Base-by-base conservation (phyloP, 78 protist genomes). In the Dictyostelium intermedium region DNA sequence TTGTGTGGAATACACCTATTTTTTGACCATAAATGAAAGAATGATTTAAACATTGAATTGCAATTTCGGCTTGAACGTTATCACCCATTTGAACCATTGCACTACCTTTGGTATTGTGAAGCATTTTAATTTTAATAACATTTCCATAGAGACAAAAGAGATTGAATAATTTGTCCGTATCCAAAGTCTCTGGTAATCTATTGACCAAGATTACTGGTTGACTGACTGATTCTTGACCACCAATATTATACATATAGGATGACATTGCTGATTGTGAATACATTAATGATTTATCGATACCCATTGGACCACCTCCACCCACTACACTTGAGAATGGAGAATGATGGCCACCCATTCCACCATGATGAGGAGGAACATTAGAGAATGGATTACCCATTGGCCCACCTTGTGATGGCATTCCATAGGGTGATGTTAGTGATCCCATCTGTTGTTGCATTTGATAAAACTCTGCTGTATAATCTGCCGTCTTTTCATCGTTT, bases 71-170 rank as follows among this genome's bases (percentile, higher is more conserved):
- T 79, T 80, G 84, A 43, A 91, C 60, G 23, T 56, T 50, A 69
- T 81, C 85, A 14, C 43, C 73, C 89, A 91, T 72, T 70, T 91
- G 95, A 39, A 91, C 83, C 95, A 91, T 82, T 16, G 95, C 95
- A 27, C 69, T 37, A 23, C 87, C 74, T 73, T 91, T 91, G 32
- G 85, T 45, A 70, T 39, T 73, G 47, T 85, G 92, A 18, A 91
- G 86, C 85, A 84, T 85, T 39, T 91, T 91, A 34, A 91, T 82
- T 45, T 91, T 91, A 8, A 91, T 7, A 9, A 91, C 89, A 53
- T 83, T 91, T 11, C 95, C 95, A 72, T 91, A 91, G 63, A 91
- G 89, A 91, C 95, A 91, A 66, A 91, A 91, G 6, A 91, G 27
- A 35, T 91, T 91, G 83, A 91, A 91, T 2, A 91, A 74, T 61